A percentile compares a stretch with the other conserved stretches of the same genome.
phyloP scores from a whole-genome alignment of 78 protist genomes.

The Dictyostelium purpureum region DNA sequence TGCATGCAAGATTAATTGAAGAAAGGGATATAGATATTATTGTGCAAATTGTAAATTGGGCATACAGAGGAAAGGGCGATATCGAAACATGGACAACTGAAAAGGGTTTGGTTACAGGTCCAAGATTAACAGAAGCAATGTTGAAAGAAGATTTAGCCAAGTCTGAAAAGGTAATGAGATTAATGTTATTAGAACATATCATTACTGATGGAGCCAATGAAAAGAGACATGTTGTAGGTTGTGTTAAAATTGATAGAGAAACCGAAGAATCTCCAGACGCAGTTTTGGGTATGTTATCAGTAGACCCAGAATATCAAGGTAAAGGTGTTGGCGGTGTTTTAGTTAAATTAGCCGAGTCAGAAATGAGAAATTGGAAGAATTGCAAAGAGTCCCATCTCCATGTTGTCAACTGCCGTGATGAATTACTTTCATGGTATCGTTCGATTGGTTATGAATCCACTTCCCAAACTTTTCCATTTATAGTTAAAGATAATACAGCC shows the following conservation, averaged over 20 bases:
- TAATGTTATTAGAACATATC: slow-evolving; percentile 9
- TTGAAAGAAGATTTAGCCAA: not conserved
- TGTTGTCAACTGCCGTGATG: slow-evolving; percentile 5
- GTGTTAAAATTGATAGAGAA: slow-evolving; percentile 58
- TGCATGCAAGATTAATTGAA: slow-evolving; percentile 1
- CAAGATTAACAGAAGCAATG: not conserved
- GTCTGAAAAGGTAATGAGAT: not conserved
- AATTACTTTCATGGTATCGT: slow-evolving; percentile 23
- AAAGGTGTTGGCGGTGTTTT: slow-evolving; percentile 32
- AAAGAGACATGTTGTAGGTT: slow-evolving; percentile 12
- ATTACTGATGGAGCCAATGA: not conserved
- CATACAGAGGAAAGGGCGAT: slow-evolving; percentile 58
- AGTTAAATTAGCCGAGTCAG: slow-evolving; percentile 23
- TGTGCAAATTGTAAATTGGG: slow-evolving; percentile 28
- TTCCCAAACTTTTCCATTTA: not conserved
- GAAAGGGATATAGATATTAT: not conserved
- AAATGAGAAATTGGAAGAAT: not conserved
- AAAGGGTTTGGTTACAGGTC: slow-evolving; percentile 1
- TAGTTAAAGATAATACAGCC: not conserved
- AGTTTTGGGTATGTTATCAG: slow-evolving; percentile 59
- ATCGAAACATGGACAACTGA: slow-evolving; percentile 48
- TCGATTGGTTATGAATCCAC: not conserved
- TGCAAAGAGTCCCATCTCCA: not conserved
- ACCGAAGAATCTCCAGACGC: not conserved
- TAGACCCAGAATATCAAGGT: slow-evolving; percentile 33